Percentiles rank a stretch among this genome's conserved stretches.
Evolutionary conservation across 1,284 basidiomycete species (phyloP).

Genomic region (Phenoliferia sp.): DNA sequence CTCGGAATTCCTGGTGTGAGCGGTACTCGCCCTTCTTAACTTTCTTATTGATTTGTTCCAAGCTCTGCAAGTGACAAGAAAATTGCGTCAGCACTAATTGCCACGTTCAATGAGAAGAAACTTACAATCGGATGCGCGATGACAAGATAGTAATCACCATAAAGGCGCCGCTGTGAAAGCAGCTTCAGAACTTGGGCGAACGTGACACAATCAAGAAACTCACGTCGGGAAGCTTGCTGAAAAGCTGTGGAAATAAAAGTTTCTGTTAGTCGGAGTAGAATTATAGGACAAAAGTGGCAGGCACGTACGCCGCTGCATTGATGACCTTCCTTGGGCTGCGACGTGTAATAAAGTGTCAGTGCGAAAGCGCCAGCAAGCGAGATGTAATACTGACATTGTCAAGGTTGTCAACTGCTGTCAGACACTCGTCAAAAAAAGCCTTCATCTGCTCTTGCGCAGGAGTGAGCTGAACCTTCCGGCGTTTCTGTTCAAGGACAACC

Average conservation of each 20-base stretch:
- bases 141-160: conserved; percentile 83
- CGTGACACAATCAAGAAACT: background rate
- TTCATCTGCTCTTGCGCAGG: conserved; percentile 66
- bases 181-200: background rate
- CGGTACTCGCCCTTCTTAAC: conserved; percentile 64
- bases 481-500: conserved; percentile 18
- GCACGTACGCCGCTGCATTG: conserved; percentile 19
- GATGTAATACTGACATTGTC: conserved; percentile 60
- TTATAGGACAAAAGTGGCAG: background rate
- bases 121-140: conserved; percentile 63
- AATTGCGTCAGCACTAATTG: background rate
- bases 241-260: background rate
- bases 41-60: conserved; percentile 81
- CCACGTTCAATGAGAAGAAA: too few relatives aligned
- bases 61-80: conserved; percentile 45
- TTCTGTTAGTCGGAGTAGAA: background rate
- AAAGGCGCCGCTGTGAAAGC: conserved; percentile 53
- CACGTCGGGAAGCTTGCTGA: conserved; percentile 1
- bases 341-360: conserved; percentile 64
- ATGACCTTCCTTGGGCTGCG: conserved; percentile 27
- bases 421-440: conserved; percentile 73
- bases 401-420: conserved; percentile 69
- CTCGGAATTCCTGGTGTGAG: conserved; percentile 63
- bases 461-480: conserved; percentile 46
- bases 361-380: conserved; percentile 80